phyloP scores from a whole-genome alignment of 306 rosid genomes.

The Morella rubra region DNA sequence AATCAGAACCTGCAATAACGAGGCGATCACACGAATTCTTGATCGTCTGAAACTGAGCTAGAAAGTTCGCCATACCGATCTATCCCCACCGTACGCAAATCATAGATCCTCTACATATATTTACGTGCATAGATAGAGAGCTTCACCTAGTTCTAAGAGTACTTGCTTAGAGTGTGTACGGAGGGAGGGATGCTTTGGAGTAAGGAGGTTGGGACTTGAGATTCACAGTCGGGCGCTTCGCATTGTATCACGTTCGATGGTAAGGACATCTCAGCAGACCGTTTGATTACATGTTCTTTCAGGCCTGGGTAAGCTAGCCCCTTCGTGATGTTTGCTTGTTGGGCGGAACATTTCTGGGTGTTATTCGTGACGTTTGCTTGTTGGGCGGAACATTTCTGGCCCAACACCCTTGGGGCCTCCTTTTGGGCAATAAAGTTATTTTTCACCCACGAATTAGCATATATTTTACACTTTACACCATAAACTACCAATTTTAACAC shows the following conservation, averaged over 20 bases:
- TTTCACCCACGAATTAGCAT: no score
- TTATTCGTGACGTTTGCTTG: no score
- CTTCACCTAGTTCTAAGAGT: slow-evolving; percentile 1
- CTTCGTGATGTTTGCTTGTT: neutral
- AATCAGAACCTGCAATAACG: slow-evolving; percentile 70
- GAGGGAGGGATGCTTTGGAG: slow-evolving; percentile 18
- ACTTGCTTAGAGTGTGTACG: slow-evolving; percentile 20
- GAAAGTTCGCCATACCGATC: slow-evolving; percentile 87
- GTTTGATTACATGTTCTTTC: slow-evolving; percentile 10
- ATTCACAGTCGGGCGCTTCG: slow-evolving; percentile 44
- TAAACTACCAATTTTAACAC: no score
- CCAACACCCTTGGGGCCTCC: no score
- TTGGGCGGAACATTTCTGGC: no score
- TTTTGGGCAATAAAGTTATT: no score
- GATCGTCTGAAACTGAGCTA: slow-evolving; percentile 94
- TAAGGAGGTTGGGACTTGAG: slow-evolving; percentile 18
- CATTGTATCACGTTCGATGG: slow-evolving; percentile 17
- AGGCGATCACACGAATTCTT: slow-evolving; percentile 84
- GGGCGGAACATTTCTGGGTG: neutral
- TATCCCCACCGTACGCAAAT: slow-evolving; percentile 32
- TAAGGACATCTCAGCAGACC: slow-evolving; percentile 32
- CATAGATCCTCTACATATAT: slow-evolving; percentile 39
- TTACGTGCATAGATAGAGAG: slow-evolving; percentile 3
- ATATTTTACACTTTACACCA: no score
- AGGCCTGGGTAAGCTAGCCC: neutral